These are phyloP conservation scores for Kodamaea nitidulidarum DNA, from an alignment of 805 yeast genomes.

Conservation along the genomic window DNA sequence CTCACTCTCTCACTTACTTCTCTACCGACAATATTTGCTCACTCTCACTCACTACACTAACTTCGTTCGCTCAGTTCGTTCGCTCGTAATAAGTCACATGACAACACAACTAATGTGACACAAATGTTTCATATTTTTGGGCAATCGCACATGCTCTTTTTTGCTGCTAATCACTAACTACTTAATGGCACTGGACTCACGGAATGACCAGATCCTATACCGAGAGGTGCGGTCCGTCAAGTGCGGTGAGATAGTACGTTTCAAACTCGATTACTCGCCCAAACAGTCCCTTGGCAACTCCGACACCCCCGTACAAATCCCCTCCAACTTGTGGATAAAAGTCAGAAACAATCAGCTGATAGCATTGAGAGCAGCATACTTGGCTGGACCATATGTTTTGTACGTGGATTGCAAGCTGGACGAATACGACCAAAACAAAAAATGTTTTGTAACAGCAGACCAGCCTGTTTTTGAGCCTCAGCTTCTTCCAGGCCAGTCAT, in stretches of 20 bases:
- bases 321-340: conserved; percentile 44
- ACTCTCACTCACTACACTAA: too few relatives aligned
- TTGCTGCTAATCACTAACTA: conserved; percentile 1
- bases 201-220: conserved; percentile 19
- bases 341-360: conserved; percentile 70
- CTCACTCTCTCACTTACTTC: too few relatives aligned
- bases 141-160: conserved; percentile 1
- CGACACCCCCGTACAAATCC: conserved; percentile 3
- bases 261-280: conserved; percentile 47
- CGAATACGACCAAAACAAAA: conserved; percentile 53
- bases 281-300: conserved; percentile 11
- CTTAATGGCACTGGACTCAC: neutral
- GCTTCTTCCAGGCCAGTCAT: conserved; percentile 62
- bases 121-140: neutral
- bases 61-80: too few relatives aligned
- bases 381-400: conserved; percentile 84
- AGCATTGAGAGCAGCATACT: conserved; percentile 73
- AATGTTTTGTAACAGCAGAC: conserved; percentile 66
- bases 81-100: too few relatives aligned
- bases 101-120: neutral
- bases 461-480: conserved; percentile 75
- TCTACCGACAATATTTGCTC: too few relatives aligned
- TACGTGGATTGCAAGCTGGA: conserved; percentile 76
- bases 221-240: conserved; percentile 44
- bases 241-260: conserved; percentile 60